A percentile compares a stretch with the other conserved stretches of the same genome.
These are phyloP conservation scores for Salix koriyanagi DNA, from an alignment of 345 rosid species.

Conservation along the genomic window DNA sequence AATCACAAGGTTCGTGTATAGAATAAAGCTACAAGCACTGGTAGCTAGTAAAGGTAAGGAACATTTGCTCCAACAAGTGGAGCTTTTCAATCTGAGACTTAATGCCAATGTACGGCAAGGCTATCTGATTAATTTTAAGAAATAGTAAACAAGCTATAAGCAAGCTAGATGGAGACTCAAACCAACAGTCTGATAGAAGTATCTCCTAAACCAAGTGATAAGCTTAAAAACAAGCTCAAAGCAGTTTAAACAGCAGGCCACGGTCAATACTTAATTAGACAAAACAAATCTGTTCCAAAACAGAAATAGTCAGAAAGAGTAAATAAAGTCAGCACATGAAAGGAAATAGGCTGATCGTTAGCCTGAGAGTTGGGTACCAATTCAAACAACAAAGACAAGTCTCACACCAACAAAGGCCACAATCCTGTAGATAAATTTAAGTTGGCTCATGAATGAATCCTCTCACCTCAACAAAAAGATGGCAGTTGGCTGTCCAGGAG, in stretches of 20 bases:
- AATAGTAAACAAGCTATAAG: neutral
- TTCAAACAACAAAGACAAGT: neutral
- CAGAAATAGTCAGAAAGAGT: neutral
- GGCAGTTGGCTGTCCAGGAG: conserved; percentile 83
- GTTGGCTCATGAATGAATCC: neutral
- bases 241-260: no score
- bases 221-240: no score
- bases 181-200: no score
- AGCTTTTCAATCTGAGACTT: neutral
- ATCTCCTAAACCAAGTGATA: no score
- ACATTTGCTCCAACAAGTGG: no score
- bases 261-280: neutral
- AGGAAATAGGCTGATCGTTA: neutral
- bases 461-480: conserved; percentile 51
- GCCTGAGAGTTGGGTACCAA: neutral
- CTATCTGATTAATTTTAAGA: neutral
- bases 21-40: neutral
- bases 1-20: neutral
- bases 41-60: no score
- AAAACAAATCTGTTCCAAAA: neutral
- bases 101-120: neutral
- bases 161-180: neutral
- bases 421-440: neutral
- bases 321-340: neutral
- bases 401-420: neutral